Evolutionary conservation across 1,284 basidiomycete genomes (phyloP).

Genomic region (Ceratobasidium papillatum): DNA sequence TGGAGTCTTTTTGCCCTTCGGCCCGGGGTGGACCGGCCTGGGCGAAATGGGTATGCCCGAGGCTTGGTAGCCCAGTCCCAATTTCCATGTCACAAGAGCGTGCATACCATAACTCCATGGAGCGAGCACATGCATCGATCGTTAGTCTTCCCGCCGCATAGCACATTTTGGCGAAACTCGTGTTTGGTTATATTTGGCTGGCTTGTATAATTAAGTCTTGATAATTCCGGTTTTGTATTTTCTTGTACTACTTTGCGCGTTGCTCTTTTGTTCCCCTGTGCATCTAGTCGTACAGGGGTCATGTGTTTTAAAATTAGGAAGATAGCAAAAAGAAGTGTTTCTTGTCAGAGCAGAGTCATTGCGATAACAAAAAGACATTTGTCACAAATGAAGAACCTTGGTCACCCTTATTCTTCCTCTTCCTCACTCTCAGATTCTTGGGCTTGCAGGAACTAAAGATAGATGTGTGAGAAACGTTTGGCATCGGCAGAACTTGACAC

Average conservation of each 20-base stretch:
- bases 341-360: constrained; percentile 13
- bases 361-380: constrained; percentile 4
- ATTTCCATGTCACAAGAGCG: neutral
- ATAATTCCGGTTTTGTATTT: constrained; percentile 5
- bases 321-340: constrained; percentile 37
- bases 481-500: neutral
- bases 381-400: neutral
- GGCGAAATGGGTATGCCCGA: constrained; percentile 76
- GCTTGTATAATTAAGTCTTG: neutral
- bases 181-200: constrained; percentile 1
- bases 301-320: neutral
- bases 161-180: neutral
- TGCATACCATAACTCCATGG: constrained; percentile 27
- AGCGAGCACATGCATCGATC: neutral
- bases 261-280: constrained; percentile 12
- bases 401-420: constrained; percentile 50
- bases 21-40: constrained; percentile 62
- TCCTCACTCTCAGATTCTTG: constrained; percentile 79
- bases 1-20: constrained; percentile 82
- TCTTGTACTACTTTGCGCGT: constrained; percentile 9
- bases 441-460: constrained; percentile 75
- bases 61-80: constrained; percentile 64
- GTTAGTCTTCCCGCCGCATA: neutral
- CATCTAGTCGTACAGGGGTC: neutral
- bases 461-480: neutral